phyloP scores from a whole-genome alignment of 805 yeast species.

The Candida hispaniensis region DNA sequence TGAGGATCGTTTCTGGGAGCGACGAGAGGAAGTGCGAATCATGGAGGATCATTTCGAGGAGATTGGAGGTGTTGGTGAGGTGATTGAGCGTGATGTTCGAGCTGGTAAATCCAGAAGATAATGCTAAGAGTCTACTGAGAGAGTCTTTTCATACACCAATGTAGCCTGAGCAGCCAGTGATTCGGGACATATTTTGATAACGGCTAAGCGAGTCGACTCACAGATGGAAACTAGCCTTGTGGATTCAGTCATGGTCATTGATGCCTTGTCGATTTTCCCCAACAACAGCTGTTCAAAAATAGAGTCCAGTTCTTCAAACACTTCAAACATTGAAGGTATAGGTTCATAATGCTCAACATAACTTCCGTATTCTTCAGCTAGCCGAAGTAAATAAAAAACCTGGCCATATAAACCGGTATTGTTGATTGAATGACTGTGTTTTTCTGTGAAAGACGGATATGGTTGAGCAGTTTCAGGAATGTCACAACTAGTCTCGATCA shows the following conservation, averaged over 20 bases:
- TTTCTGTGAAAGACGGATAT: too few species aligned
- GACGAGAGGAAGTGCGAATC: constrained; percentile 81
- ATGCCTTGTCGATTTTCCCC: constrained; percentile 20
- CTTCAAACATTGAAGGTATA: constrained; percentile 30
- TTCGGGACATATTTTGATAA: too few species aligned
- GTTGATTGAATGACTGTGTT: too few species aligned
- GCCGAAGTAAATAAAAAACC: constrained; percentile 46
- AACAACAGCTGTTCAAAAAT: constrained; percentile 1
- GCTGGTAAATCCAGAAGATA: constrained; percentile 9
- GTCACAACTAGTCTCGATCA: too few species aligned
- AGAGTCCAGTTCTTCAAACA: constrained; percentile 33
- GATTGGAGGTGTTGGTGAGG: constrained; percentile 80
- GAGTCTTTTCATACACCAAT: too few species aligned
- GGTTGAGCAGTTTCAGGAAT: too few species aligned
- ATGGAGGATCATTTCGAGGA: constrained; percentile 88
- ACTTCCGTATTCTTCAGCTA: constrained; percentile 60
- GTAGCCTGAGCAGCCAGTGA: too few species aligned
- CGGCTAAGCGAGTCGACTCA: too few species aligned
- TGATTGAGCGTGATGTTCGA: constrained; percentile 54
- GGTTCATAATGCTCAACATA: constrained; percentile 37
- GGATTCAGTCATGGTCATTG: constrained; percentile 39
- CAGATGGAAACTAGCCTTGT: too few species aligned
- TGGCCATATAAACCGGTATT: constrained; percentile 52
- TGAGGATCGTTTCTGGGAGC: constrained; percentile 97
- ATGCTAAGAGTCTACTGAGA: too few species aligned